Evolutionary conservation across 768 basidiomycete species (phyloP).

Genomic region (Kwoniella dejecticola): DNA sequence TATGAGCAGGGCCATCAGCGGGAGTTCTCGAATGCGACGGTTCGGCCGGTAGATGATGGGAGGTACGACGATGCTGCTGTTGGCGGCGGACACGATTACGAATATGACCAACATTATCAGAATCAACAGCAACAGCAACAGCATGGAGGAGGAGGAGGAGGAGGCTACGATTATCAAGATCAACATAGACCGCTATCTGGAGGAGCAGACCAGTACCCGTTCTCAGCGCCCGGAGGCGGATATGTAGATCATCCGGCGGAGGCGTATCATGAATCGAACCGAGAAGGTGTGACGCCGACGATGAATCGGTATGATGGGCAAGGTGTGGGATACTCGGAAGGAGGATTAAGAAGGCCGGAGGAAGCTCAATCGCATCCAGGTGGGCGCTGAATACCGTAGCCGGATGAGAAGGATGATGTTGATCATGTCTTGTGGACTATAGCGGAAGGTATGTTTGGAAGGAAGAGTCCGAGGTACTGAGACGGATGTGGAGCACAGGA

Average conservation of each 20-base stretch:
- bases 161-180: conserved; percentile 7
- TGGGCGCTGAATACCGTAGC: conserved; percentile 18
- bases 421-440: background rate
- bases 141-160: background rate
- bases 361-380: conserved; percentile 42
- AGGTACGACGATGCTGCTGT: conserved; percentile 33
- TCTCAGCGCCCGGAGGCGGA: conserved; percentile 30
- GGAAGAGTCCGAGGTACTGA: conserved; percentile 32
- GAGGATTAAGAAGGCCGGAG: conserved; percentile 35
- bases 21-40: conserved; percentile 15
- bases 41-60: conserved; percentile 19
- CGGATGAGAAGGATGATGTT: background rate
- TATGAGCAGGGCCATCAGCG: conserved; percentile 11
- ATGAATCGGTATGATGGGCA: conserved; percentile 30
- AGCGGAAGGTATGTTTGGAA: conserved; percentile 47
- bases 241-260: conserved; percentile 33
- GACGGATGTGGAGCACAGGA: background rate
- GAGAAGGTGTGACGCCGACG: conserved; percentile 38
- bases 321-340: conserved; percentile 18
- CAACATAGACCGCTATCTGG: conserved; percentile 7
- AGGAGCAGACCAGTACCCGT: conserved; percentile 19
- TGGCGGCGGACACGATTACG: conserved; percentile 13
- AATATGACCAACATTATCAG: conserved; percentile 14
- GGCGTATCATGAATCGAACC: conserved; percentile 15
- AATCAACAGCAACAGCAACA: conserved; percentile 7